phyloP scores from a whole-genome alignment of 2,329 filamentous ascomycete species.

The Pseudogymnoascus destructans region DNA sequence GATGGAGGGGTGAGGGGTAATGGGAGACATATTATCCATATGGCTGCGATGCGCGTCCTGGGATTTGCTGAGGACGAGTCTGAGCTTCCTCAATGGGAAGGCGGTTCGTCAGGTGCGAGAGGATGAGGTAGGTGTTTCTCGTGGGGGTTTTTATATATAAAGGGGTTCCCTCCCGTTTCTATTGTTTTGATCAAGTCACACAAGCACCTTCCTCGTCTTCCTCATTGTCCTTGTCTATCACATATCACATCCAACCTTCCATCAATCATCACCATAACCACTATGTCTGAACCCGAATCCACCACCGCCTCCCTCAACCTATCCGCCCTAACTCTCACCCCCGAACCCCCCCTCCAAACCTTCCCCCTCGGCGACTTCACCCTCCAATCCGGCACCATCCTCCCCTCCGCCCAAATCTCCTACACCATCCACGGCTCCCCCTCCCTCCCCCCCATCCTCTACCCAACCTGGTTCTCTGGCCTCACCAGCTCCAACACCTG shows the following conservation, averaged over 20 bases:
- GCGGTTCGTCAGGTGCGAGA: not conserved
- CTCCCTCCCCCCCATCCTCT: constrained; percentile 52
- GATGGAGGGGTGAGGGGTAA: not conserved
- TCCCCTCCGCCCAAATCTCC: constrained; percentile 54
- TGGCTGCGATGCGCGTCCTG: not conserved
- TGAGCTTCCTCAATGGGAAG: constrained; percentile 1
- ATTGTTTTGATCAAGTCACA: not conserved
- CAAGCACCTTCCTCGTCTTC: not conserved
- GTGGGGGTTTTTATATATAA: not conserved
- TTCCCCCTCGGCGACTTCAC: constrained; percentile 52
- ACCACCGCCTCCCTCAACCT: not conserved
- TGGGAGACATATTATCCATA: not conserved
- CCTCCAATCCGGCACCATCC: constrained; percentile 48
- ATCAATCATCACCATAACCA: not conserved
- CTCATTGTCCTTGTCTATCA: not conserved
- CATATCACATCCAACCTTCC: not conserved
- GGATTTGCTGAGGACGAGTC: not conserved
- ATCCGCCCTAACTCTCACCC: not conserved
- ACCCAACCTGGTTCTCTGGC: constrained; percentile 65
- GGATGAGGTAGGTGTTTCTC: not conserved
- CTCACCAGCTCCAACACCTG: constrained; percentile 58
- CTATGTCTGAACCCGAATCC: not conserved
- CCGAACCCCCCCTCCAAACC: constrained; percentile 25
- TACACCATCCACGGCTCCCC: constrained; percentile 64
- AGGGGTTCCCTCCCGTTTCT: not conserved